Evolutionary conservation across 2,329 filamentous ascomycete species (phyloP), one percentile per base, ranked within the genome.

Genomic region (Sporothrix luriei): DNA sequence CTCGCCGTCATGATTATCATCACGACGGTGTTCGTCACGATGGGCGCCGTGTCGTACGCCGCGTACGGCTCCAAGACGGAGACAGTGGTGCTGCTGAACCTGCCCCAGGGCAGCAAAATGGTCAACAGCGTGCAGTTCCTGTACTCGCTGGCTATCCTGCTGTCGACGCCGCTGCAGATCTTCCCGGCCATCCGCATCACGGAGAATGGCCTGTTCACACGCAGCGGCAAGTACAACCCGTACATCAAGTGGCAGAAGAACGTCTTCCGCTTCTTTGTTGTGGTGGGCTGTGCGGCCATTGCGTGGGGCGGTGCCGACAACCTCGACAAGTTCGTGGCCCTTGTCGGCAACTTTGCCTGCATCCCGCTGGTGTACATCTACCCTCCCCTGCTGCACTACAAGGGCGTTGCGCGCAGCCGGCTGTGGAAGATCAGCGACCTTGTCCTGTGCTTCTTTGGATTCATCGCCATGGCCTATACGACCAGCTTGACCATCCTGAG

Each of bases 161-260:
- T 99, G 13, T 97, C 93, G 48, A 99, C 95, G 0, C 95, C 95
- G 6, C 83, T 99, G 70, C 96, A 99, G 78, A 94, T 99, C 74
- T 99, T 98, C 84, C 95, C 95, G 0, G 95, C 95, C 55, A 98
- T 99, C 76, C 91, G 94, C 77, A 99, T 99, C 76, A 93, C 92
- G 46, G 94, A 97, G 80, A 97, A 97, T 75, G 93, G 93, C 74
- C 84, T 98, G 7, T 99, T 98, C 79, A 97, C 92, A 29, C 87
- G 91, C 77, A 97, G 93, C 72, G 94, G 95, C 75, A 99, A 99
- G 81, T 97, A 97, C 82, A 97, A 98, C 78, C 94, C 93, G 0
- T 95, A 92, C 77, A 97, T 99, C 84, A 99, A 99, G 83, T 99
- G 95, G 95, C 92, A 98, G 85, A 99, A 99, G 88, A 99, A 99